These are phyloP conservation scores for Kodamaea suecica DNA, from an alignment of 1,139 yeast genomes.

Conservation along the genomic window DNA sequence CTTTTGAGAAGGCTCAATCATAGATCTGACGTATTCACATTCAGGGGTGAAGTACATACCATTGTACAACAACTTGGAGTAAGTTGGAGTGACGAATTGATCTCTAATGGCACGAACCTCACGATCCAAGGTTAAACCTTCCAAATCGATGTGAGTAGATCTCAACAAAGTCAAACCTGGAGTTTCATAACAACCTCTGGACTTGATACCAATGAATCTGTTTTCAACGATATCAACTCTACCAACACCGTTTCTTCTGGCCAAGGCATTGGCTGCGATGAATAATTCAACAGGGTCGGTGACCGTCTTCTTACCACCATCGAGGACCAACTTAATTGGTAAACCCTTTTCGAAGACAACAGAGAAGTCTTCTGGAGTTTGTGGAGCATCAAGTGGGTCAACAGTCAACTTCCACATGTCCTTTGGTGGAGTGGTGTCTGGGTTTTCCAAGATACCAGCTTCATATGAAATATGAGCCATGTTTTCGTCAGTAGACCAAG, in stretches of 20 bases:
- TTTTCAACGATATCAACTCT: slow-evolving; percentile 98
- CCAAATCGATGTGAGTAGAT: slow-evolving; percentile 90
- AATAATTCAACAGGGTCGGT: slow-evolving; percentile 90
- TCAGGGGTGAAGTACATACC: slow-evolving; percentile 98
- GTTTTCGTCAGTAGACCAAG: slow-evolving; percentile 99
- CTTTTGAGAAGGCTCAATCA: slow-evolving; percentile 91
- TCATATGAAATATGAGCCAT: slow-evolving; percentile 98
- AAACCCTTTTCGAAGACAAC: slow-evolving; percentile 82
- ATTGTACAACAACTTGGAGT: slow-evolving; percentile 88
- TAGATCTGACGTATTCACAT: slow-evolving; percentile 90
- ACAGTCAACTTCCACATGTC: slow-evolving; percentile 99
- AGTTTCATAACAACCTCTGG: slow-evolving; percentile 99
- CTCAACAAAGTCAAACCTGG: slow-evolving; percentile 96
- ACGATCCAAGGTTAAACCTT: slow-evolving; percentile 94
- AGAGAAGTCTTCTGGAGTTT: slow-evolving; percentile 82
- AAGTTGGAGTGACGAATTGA: slow-evolving; percentile 88
- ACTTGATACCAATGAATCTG: slow-evolving; percentile 97
- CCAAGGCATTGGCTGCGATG: slow-evolving; percentile 88
- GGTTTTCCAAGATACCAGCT: slow-evolving; percentile 98
- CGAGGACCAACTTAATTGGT: slow-evolving; percentile 77
- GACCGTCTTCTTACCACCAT: slow-evolving; percentile 54
- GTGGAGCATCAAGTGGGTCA: slow-evolving; percentile 94
- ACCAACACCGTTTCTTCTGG: slow-evolving; percentile 99
- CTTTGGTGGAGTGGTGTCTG: slow-evolving; percentile 97
- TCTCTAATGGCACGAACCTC: slow-evolving; percentile 98